Base-by-base conservation (phyloP, 2,329 filamentous ascomycete genomes). In the Gyromitra esculenta region DNA sequence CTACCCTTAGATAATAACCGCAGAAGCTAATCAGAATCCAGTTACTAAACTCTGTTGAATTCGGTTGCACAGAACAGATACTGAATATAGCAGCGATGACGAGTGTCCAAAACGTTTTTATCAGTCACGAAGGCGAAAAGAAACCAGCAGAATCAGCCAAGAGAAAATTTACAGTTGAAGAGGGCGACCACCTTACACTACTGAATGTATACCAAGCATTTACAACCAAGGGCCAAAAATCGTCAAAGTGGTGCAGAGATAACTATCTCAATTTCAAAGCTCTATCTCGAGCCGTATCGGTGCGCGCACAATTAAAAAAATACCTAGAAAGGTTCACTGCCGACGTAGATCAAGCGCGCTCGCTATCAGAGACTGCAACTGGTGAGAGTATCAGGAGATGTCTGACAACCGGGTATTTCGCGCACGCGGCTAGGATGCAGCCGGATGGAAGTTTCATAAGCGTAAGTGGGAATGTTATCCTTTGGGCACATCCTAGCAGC, bases 1-100 rank as follows among this genome's bases (percentile, higher is more conserved):
- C 48, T 59, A 45, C 4, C n/a, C 35, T 39, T 45, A 5, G 18
- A 37, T 45, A 60, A 43, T 54, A 37, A 50, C 68, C 11, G 57
- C 25, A n/a, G 64, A 60, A 9, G 54, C 50, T 66, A 68, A 78
- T 21, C 11, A 25, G 21, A 35, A 21, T 50, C 21, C 9, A 77
- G 75, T 37, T 79, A 63, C 63, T 79, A 43, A 79, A 77, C 48
- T 76, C 75, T 3, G 63, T 74, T 39, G 71, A 77, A 45, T 96
- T 97, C 83, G 87, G 87, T 48, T 97, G 94, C 80, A 85, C 97
- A 11, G 91, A 89, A 82, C 95, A 97, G 83, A 91, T 98, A 67
- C 87, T 98, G 35, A 93, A 91, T 1, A 97, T 98, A 79, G 93
- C 95, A 5, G 94, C 96, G 15, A 98, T 99, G 95, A 92, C 93